Evolutionary conservation across 2,329 filamentous ascomycete species (phyloP), one percentile per base, ranked within the genome.

Genomic region (Fusarium sp.): DNA sequence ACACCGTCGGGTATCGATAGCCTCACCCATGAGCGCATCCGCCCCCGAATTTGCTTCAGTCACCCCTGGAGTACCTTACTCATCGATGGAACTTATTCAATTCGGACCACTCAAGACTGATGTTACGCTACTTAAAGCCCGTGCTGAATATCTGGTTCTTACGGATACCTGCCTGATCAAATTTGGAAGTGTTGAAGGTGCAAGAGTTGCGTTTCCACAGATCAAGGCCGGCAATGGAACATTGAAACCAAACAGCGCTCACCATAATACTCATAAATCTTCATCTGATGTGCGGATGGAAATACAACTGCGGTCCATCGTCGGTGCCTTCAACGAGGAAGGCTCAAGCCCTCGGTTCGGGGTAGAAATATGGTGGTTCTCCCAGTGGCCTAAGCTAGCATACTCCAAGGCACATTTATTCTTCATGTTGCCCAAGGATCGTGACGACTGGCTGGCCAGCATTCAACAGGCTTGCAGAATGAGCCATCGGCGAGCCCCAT

Each of bases 351-450:
- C 83, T 14, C 80, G 82, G 9, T 85, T 84, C 42, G 84, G 84
- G 8, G 74, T 88, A 49, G 85, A 88, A 69, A 78, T 87, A 3
- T 88, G 85, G 85, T 88, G 85, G 85, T 82, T 80, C 58, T 81
- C 81, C 15, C 73, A 76, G 17, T 77, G 80, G 56, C 80, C 81
- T 4, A 77, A 79, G 14, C 76, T 84, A 39, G 76, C 80, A 15
- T 87, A 84, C 63, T 78, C 77, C 58, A 84, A 81, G 58, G 76
- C 82, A 4, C 81, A 83, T 37, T 75, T 87, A 36, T 83, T 83
- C 70, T 87, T 88, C 69, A 76, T 75, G 46, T 72, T 83, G 29
- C 80, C 83, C 11, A 77, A 80, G 27, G 83, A 86, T 49, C 79
- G 84, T 25, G 83, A 87, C 55, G 80, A 82, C 42, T 84, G 83